A percentile compares a stretch with the other conserved stretches of the same genome.
phyloP scores from a whole-genome alignment of 257 asterid species.

The Dorcoceras hygrometricum region DNA sequence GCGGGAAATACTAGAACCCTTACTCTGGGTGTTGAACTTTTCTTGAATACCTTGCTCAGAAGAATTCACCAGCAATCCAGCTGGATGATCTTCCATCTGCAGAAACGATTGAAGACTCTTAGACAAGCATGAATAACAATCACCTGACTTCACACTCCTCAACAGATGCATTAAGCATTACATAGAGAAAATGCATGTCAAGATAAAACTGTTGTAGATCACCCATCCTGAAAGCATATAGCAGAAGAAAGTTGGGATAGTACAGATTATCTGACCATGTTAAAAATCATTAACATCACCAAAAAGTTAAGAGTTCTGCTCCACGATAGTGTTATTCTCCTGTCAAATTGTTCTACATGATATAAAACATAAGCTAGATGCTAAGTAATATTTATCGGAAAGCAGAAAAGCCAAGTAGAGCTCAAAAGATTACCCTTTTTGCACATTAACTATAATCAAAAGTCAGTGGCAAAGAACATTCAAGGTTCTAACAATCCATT shows the following conservation, averaged over 20 bases:
- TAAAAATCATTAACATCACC: constrained; percentile 9
- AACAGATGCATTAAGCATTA: too few species aligned
- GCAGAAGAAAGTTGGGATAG: constrained; percentile 2
- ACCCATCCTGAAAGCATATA: constrained; percentile 18
- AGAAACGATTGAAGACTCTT: constrained; percentile 25
- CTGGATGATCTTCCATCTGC: constrained; percentile 81
- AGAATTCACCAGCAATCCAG: constrained; percentile 54
- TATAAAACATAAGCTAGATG: constrained; percentile 1
- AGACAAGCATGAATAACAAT: constrained; percentile 27
- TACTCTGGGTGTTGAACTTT: constrained; percentile 43
- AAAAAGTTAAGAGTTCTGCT: background rate
- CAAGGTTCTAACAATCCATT: background rate
- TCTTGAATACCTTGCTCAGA: constrained; percentile 36
- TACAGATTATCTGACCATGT: background rate
- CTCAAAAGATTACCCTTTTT: constrained; percentile 3
- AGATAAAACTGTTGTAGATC: constrained; percentile 11
- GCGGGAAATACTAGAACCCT: constrained; percentile 32
- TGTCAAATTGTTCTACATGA: background rate
- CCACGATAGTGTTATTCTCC: background rate
- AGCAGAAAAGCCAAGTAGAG: constrained; percentile 23
- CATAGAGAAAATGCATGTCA: background rate
- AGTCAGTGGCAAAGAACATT: background rate
- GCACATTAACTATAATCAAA: background rate
- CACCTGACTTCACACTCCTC: too few species aligned
- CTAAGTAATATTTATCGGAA: background rate